phyloP scores from a whole-genome alignment of 1,284 basidiomycete genomes.

The Cryptococcus jaspeensis region DNA sequence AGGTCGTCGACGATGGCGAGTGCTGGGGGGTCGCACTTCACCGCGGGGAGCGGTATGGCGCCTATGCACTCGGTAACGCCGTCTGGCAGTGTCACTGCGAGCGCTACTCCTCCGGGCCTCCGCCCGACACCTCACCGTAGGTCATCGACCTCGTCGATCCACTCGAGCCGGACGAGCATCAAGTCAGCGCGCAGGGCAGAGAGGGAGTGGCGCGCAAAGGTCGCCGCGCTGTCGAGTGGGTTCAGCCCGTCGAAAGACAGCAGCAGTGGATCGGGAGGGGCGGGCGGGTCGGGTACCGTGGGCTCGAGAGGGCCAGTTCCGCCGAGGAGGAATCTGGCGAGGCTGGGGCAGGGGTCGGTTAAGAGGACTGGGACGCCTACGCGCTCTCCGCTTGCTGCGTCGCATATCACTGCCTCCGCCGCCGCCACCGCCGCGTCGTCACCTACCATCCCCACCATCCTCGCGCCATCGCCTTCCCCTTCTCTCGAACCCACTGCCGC shows the following conservation, averaged over 20 bases:
- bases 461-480: not conserved
- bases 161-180: slow-evolving; percentile 8
- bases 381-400: not conserved
- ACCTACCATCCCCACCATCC: not conserved
- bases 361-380: not conserved
- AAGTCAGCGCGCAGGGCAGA: slow-evolving; percentile 27
- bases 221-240: slow-evolving; percentile 25
- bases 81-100: too few relatives aligned
- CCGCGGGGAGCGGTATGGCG: too few relatives aligned
- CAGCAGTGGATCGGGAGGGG: not conserved
- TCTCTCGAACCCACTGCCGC: not conserved
- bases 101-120: slow-evolving; percentile 1
- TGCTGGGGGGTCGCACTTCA: too few relatives aligned
- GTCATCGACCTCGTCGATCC: slow-evolving; percentile 7
- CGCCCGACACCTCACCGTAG: not conserved
- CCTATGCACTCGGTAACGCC: not conserved
- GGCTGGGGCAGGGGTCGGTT: not conserved
- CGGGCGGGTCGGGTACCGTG: not conserved
- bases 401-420: not conserved
- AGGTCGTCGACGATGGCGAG: too few relatives aligned
- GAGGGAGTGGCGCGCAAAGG: slow-evolving; percentile 38
- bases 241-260: not conserved
- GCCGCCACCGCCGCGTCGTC: not conserved
- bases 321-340: not conserved
- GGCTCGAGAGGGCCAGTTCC: not conserved